Conservation (phyloP, 352 stramenopile species). For the Phytophthora boehmeriae region DNA sequence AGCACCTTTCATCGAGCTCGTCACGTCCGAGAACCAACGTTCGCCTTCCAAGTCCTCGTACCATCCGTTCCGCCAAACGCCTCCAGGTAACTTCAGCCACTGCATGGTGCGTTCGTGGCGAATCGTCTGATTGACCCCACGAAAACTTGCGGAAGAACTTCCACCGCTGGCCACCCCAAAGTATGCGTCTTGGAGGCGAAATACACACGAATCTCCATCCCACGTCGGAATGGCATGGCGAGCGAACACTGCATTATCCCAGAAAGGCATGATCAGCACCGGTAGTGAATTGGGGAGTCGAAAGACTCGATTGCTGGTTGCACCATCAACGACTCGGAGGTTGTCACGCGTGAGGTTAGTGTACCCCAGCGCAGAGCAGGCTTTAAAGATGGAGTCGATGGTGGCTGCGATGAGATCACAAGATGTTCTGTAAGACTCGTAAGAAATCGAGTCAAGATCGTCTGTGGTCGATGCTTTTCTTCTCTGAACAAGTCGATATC, state of each 20-base stretch:
- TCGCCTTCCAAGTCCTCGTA: slow-evolving; percentile 29
- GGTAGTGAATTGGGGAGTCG: slow-evolving; percentile 9
- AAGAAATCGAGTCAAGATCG: slow-evolving; percentile 5
- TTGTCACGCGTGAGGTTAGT: slow-evolving; percentile 10
- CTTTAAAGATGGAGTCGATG: slow-evolving; percentile 10
- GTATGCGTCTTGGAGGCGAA: slow-evolving; percentile 17
- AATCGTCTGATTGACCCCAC: slow-evolving; percentile 19
- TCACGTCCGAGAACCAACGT: slow-evolving; percentile 35
- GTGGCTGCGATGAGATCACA: slow-evolving; percentile 9
- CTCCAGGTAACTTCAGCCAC: slow-evolving; percentile 17
- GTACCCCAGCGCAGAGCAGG: slow-evolving; percentile 9
- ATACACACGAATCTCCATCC: slow-evolving; percentile 14
- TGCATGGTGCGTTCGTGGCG: slow-evolving; percentile 18
- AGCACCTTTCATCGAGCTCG: slow-evolving; percentile 16
- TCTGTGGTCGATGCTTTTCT: background rate
- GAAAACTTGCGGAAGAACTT: slow-evolving; percentile 5
- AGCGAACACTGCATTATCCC: slow-evolving; percentile 1
- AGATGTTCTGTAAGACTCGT: slow-evolving; percentile 2
- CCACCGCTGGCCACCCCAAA: background rate
- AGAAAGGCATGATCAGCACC: slow-evolving; percentile 22
- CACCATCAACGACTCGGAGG: slow-evolving; percentile 5
- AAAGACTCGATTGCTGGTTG: slow-evolving; percentile 6
- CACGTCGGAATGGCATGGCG: slow-evolving; percentile 14
- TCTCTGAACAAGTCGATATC: slow-evolving; percentile 34
- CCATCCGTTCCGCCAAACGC: slow-evolving; percentile 30